phyloP scores from a whole-genome alignment of 1,284 basidiomycete species.

The Ceratobasidium sp. region DNA sequence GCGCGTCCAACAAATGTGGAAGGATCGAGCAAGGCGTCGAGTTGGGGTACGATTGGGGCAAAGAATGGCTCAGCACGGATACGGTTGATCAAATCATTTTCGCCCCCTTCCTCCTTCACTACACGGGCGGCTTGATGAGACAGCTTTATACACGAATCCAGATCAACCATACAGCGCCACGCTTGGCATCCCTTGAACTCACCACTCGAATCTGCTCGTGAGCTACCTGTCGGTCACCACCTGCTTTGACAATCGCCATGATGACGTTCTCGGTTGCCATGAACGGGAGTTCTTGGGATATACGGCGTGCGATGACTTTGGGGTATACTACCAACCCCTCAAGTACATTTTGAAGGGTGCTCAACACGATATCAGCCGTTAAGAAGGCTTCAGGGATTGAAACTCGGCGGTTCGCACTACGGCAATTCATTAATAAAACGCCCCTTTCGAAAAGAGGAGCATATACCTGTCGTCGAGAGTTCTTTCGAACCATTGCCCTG shows the following conservation, averaged over 20 bases:
- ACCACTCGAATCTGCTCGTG: constrained; percentile 93
- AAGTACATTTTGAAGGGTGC: constrained; percentile 94
- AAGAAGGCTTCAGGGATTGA: constrained; percentile 97
- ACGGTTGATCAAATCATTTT: constrained; percentile 96
- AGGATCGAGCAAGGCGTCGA: constrained; percentile 79
- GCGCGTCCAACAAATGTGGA: constrained; percentile 88
- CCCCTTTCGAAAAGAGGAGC: not conserved
- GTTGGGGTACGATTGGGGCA: constrained; percentile 59
- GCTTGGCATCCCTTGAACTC: not conserved
- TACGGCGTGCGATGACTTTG: constrained; percentile 89
- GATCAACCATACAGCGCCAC: not conserved
- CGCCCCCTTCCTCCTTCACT: constrained; percentile 93
- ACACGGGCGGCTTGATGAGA: constrained; percentile 95
- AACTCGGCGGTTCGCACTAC: constrained; percentile 92
- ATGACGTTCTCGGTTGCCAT: constrained; percentile 99
- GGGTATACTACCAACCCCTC: constrained; percentile 99
- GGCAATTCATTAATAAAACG: not conserved
- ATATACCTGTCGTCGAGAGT: constrained; percentile 89
- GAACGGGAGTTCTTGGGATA: constrained; percentile 95
- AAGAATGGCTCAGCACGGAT: constrained; percentile 75
- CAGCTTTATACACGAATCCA: constrained; percentile 54
- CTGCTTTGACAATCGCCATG: constrained; percentile 96
- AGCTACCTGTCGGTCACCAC: constrained; percentile 95
- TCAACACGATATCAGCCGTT: constrained; percentile 95
- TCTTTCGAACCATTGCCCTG: constrained; percentile 96